Evolutionary conservation across 805 yeast species (phyloP).

Genomic region (Yarrowia hollandica): DNA sequence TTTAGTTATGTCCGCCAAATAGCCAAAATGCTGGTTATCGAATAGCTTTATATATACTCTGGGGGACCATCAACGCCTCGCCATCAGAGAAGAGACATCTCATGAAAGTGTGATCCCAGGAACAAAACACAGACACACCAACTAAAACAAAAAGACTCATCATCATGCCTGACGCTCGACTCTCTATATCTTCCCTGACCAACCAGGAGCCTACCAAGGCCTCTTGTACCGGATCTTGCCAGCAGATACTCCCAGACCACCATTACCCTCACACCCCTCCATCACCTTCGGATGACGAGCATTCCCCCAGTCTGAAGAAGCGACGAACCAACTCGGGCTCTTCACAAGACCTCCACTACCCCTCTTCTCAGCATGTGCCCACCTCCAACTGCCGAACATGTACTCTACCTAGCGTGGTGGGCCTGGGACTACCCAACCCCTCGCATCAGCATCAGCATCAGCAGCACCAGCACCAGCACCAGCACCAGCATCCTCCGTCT

Average conservation of each 20-base stretch:
- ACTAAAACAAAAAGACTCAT: background rate
- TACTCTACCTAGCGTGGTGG: conserved; percentile 10
- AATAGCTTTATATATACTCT: conserved; percentile 25
- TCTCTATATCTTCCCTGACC: conserved; percentile 26
- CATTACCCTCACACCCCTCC: conserved; percentile 25
- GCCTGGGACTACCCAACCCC: conserved; percentile 18
- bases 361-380: background rate
- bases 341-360: conserved; percentile 14
- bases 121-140: background rate
- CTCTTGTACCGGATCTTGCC: conserved; percentile 7
- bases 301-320: conserved; percentile 21
- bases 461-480: conserved; percentile 2
- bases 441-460: conserved; percentile 12
- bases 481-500: conserved; percentile 26
- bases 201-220: conserved; percentile 27
- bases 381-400: conserved; percentile 25
- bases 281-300: conserved; percentile 26
- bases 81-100: conserved; percentile 22
- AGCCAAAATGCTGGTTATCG: conserved; percentile 22
- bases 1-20: conserved; percentile 24
- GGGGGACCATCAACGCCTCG: conserved; percentile 22
- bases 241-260: conserved; percentile 20
- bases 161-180: conserved; percentile 27
- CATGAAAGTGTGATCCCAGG: conserved; percentile 18
- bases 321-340: conserved; percentile 18